A percentile compares a stretch with the other conserved stretches of the same genome.
Evolutionary conservation across 148 eudicot genomes (phyloP).

Genomic region (Simmondsia chinensis): DNA sequence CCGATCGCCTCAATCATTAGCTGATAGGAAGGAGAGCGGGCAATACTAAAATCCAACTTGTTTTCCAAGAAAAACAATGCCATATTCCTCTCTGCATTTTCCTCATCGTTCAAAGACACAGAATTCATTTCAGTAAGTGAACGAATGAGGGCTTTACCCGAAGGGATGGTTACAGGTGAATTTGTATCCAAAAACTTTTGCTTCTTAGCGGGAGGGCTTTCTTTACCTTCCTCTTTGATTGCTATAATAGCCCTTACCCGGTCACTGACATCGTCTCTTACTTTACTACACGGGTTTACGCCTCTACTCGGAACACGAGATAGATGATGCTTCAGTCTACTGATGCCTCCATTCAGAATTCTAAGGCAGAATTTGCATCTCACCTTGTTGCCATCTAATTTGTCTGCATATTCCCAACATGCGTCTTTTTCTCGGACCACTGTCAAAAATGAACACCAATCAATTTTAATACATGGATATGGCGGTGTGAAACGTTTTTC

Average conservation of each 20-base stretch:
- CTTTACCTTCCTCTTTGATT: conserved; percentile 61
- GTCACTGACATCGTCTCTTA: conserved; percentile 81
- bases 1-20: conserved; percentile 72
- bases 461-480: too few species aligned
- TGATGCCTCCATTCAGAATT: conserved; percentile 82
- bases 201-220: conserved; percentile 34
- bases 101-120: conserved; percentile 34
- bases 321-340: conserved; percentile 90
- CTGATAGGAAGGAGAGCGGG: conserved; percentile 80
- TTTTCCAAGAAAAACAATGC: conserved; percentile 92
- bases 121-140: conserved; percentile 21
- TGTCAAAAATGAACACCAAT: conserved; percentile 10
- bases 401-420: conserved; percentile 97
- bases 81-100: conserved; percentile 69
- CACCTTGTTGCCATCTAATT: conserved; percentile 90
- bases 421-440: conserved; percentile 97
- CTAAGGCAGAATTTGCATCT: conserved; percentile 86
- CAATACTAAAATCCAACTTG: conserved; percentile 69
- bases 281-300: conserved; percentile 88
- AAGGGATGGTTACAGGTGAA: conserved; percentile 29
- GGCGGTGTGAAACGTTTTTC: too few species aligned
- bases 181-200: conserved; percentile 39
- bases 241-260: conserved; percentile 63
- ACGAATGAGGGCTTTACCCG: conserved; percentile 31
- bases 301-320: conserved; percentile 97